These are phyloP conservation scores for Citrus australasica DNA, from an alignment of 345 rosid species.

Conservation along the genomic window DNA sequence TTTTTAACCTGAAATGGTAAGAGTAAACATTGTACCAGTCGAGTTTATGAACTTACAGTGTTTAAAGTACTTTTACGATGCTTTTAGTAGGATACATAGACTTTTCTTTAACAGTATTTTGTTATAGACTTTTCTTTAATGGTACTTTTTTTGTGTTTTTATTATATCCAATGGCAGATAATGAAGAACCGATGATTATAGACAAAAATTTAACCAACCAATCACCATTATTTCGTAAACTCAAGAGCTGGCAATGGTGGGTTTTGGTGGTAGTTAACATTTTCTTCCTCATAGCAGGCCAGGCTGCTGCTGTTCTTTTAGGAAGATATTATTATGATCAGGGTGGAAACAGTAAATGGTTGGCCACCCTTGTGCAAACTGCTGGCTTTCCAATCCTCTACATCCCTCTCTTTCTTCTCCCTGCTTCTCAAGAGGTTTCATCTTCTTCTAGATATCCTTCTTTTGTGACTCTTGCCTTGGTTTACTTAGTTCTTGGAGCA, in stretches of 20 bases:
- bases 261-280: constrained; percentile 35
- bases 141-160: neutral
- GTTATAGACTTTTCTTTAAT: neutral
- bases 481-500: constrained; percentile 59
- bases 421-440: constrained; percentile 33
- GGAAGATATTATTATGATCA: constrained; percentile 64
- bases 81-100: neutral
- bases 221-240: constrained; percentile 23
- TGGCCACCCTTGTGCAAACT: constrained; percentile 64
- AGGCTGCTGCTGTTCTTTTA: constrained; percentile 60
- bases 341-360: constrained; percentile 71
- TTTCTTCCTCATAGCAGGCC: constrained; percentile 54
- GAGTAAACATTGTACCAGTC: neutral
- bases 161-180: constrained; percentile 27
- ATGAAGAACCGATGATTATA: constrained; percentile 26
- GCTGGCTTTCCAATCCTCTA: constrained; percentile 64
- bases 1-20: neutral
- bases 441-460: constrained; percentile 35
- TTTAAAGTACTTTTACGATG: neutral
- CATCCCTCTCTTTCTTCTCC: constrained; percentile 50
- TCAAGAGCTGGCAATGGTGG: constrained; percentile 67
- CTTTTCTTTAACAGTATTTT: neutral
- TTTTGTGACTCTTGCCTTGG: constrained; percentile 21
- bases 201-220: constrained; percentile 13
- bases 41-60: neutral